Base-by-base conservation (phyloP, 345 rosid species). In the Eucalyptus paniculata region DNA sequence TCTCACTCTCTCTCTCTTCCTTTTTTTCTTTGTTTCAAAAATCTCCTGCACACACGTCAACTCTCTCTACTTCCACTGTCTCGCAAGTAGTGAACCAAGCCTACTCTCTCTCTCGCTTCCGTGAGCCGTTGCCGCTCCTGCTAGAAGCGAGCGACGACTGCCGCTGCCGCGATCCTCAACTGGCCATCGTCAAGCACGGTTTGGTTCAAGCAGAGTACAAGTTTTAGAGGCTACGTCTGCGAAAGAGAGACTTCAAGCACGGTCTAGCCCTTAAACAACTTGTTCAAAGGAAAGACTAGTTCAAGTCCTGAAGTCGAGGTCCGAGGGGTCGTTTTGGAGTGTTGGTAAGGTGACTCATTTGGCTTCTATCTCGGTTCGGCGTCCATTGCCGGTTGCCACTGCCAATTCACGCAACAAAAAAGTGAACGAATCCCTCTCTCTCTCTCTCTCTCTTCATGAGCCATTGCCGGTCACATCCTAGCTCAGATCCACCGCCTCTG, bases 391-490 rank as follows among this genome's bases (percentile, higher is more conserved):
- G 6, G 2, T 56, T 56, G 62, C 12, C 28, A 24, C 62, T 0
- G 62, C 62, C 62, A 56, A 24, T 56, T 56, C 30, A 0, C 1
- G 13, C 62, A 56, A 56, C 62, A 23, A 56, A 56, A 56, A 56
- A 9, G 62, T 1, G 1, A 56, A 56, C 13, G 13, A 56, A 56
- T 30, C 30, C 62, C 58, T 8, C 24, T 19, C 58, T 18, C 56
- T 51, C 54, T 17, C 58, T 54, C 12, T 56, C 62, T 56, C 62
- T 56, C 62, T 56, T 24, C 62, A 24, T 9, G 30, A 23, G 62
- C 6, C 1, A 6, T 56, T 56, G 30, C 62, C 3, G 0, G 6
- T 56, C 62, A 1, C 30, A 56, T 0, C 62, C 13, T 6, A 56
- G 12, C 30, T 56, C 30, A 24, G 1, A 56, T 56, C 62, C 62